phyloP scores from a whole-genome alignment of 106 monocot species.

The Iris macrosiphon region DNA sequence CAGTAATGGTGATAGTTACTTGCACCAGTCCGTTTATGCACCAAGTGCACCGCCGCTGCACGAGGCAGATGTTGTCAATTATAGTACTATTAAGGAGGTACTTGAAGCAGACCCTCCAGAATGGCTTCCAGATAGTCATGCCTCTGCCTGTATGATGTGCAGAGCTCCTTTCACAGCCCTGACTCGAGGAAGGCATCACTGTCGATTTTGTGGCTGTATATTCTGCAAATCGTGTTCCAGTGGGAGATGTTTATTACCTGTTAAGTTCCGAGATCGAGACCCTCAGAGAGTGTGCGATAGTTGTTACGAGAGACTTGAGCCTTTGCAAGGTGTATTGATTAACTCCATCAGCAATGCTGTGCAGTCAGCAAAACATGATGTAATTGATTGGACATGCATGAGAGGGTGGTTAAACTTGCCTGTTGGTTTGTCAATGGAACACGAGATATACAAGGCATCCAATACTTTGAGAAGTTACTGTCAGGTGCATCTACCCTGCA shows the following conservation, averaged over 20 bases:
- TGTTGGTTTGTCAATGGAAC: slow-evolving; percentile 53
- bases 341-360: slow-evolving; percentile 36
- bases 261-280: slow-evolving; percentile 44
- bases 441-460: slow-evolving; percentile 61
- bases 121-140: slow-evolving; percentile 68
- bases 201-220: slow-evolving; percentile 73
- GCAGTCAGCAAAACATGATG: slow-evolving; percentile 65
- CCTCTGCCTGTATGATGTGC: slow-evolving; percentile 54
- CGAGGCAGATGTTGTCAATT: slow-evolving; percentile 33
- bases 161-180: slow-evolving; percentile 43
- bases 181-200: slow-evolving; percentile 67
- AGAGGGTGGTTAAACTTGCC: slow-evolving; percentile 68
- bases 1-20: slow-evolving; percentile 34
- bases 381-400: slow-evolving; percentile 54
- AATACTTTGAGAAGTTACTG: slow-evolving; percentile 46
- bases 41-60: slow-evolving; percentile 62
- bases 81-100: slow-evolving; percentile 33
- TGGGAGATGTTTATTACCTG: slow-evolving; percentile 60
- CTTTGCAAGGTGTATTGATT: slow-evolving; percentile 62
- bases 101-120: slow-evolving; percentile 66
- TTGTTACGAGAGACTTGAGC: slow-evolving; percentile 72
- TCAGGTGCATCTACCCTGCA: slow-evolving; percentile 37
- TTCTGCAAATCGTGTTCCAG: slow-evolving; percentile 51
- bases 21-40: slow-evolving; percentile 52
- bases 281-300: slow-evolving; percentile 68